Base-by-base conservation (phyloP, 768 basidiomycete genomes). In the Trametes maxima region DNA sequence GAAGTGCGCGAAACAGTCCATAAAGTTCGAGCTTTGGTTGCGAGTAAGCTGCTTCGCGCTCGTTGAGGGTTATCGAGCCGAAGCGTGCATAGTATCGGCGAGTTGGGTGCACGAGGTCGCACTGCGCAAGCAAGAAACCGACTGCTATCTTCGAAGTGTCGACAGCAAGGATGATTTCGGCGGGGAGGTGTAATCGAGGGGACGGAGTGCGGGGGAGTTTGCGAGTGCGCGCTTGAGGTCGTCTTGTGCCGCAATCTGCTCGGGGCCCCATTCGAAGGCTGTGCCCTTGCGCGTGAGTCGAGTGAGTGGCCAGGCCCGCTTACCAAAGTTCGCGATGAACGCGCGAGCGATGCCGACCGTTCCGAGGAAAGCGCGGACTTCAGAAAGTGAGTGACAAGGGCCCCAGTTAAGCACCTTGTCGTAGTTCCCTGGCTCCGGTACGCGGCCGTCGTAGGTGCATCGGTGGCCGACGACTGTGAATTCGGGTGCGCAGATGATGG, bases 61-160 rank as follows among this genome's bases (percentile, higher is more conserved):
- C 70, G 40, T 77, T 78, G 24, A 80, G 67, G 0, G 73, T 65
- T 0, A 82, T 76, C 0, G 76, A 81, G 0, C 77, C 70, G 46
- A 80, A 82, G 0, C 69, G 63, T 0, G 71, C 67, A 33, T 70
- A 77, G 16, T 68, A 67, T 0, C 67, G 59, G 40, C 44, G 42
- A 6, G 50, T 1, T 11, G 61, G 59, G 0, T 66, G 53, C 0
- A 67, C 57, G 0, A 53, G n/a, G 19, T 72, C 65, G 3, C 65
- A 39, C 33, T 78, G 75, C 1, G 36, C 54, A 0, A 79, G 63
- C 1, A 74, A 51, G 56, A 59, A 74, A 2, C 73, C 70, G 0
- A 67, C 64, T 4, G 67, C 70, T 13, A 69, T 66, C 25, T 49
- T 7, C 0, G 70, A 73, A 0, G 69, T 70, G 59, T 74, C 66